These are phyloP conservation scores for Vaccinium corymbosum DNA, from an alignment of 148 eudicot species.

Conservation along the genomic window DNA sequence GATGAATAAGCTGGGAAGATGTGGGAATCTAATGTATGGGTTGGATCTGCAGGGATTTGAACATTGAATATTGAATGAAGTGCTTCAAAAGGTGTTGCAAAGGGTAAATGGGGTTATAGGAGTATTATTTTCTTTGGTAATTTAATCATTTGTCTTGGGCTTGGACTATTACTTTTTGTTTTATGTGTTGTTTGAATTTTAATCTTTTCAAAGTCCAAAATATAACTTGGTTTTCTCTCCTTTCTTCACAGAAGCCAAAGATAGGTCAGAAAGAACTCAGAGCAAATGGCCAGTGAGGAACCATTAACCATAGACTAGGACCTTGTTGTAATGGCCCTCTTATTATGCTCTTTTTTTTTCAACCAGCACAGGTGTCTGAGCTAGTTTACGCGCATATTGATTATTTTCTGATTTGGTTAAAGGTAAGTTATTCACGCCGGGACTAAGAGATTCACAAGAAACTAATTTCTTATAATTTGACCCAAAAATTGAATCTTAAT, in stretches of 20 bases:
- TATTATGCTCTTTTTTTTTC: background rate
- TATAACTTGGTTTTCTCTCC: conserved; percentile 13
- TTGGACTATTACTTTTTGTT: conserved; percentile 34
- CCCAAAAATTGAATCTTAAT: too few relatives aligned
- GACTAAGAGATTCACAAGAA: too few relatives aligned
- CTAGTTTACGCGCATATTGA: too few relatives aligned
- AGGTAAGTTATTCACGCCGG: too few relatives aligned
- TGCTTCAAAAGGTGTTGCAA: conserved; percentile 30
- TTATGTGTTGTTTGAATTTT: conserved; percentile 28
- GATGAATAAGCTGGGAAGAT: conserved; percentile 24
- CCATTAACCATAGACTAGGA: conserved; percentile 27
- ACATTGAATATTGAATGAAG: conserved; percentile 26
- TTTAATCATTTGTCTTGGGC: conserved; percentile 27
- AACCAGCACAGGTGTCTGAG: too few relatives aligned
- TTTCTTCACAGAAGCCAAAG: conserved; percentile 33
- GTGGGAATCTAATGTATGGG: conserved; percentile 44
- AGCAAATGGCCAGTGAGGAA: conserved; percentile 20
- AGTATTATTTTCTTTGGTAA: conserved; percentile 10
- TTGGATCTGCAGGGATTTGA: conserved; percentile 42
- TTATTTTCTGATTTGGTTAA: too few relatives aligned
- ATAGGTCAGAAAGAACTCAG: conserved; percentile 20
- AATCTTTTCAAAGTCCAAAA: background rate
- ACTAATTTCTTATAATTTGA: too few relatives aligned
- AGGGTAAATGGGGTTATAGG: conserved; percentile 30
- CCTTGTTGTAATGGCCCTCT: conserved; percentile 20